Percentiles rank a stretch among this genome's conserved stretches.
These are phyloP conservation scores for Hordeum pubiflorum DNA, from an alignment of 202 grass and related monocot genomes.

Conservation along the genomic window DNA sequence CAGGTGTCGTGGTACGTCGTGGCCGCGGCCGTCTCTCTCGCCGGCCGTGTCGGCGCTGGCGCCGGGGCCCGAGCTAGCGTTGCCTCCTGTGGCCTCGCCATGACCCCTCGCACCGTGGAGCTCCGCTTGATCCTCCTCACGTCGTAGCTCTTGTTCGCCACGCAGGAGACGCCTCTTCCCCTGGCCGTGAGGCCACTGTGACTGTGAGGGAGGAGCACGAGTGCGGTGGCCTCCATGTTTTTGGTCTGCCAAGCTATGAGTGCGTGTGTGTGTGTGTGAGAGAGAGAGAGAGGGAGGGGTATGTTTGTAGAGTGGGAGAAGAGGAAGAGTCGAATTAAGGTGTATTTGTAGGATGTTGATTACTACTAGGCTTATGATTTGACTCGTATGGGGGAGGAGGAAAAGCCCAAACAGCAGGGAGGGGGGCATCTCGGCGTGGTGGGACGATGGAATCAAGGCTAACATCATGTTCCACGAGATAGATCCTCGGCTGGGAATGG, in stretches of 20 bases:
- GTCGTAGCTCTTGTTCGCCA: background rate
- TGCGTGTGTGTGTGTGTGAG: background rate
- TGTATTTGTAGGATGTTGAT: background rate
- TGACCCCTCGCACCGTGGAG: slow-evolving; percentile 5
- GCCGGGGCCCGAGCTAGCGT: background rate
- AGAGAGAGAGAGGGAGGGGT: background rate
- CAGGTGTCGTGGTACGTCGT: slow-evolving; percentile 59
- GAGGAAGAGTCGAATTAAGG: background rate
- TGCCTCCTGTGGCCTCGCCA: slow-evolving; percentile 30
- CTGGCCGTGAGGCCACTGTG: background rate
- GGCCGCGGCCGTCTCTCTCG: background rate
- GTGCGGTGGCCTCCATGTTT: slow-evolving; percentile 21
- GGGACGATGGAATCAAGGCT: slow-evolving; percentile 34
- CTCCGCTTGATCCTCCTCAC: background rate
- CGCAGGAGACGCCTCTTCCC: background rate
- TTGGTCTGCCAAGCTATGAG: background rate
- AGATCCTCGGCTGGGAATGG: background rate
- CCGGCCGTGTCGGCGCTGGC: background rate
- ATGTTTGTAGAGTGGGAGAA: background rate
- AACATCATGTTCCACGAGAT: background rate
- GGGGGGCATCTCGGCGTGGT: slow-evolving; percentile 33
- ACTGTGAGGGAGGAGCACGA: slow-evolving; percentile 14
- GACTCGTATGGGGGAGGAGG: background rate
- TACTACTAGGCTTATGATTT: background rate
- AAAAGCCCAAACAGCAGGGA: slow-evolving; percentile 29